A percentile compares a stretch with the other conserved stretches of the same genome.
Evolutionary conservation across 495 filamentous ascomycete species (phyloP).

Genomic region (Hypoxylon cercidicola): DNA sequence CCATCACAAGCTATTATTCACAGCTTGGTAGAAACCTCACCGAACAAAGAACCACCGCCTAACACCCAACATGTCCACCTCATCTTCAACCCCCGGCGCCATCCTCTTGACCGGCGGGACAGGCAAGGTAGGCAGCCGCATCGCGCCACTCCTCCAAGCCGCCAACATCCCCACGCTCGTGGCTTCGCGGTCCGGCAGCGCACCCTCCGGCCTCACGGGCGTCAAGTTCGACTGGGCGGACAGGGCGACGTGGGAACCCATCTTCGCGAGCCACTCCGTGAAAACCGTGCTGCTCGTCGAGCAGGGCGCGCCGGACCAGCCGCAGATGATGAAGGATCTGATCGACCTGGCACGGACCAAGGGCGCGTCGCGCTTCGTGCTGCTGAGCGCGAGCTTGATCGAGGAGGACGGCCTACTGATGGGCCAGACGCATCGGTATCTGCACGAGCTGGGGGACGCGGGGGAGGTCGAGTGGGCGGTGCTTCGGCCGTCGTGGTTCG

Average conservation of each 20-base stretch:
- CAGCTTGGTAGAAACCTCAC: background rate
- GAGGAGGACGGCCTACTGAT: conserved; percentile 50
- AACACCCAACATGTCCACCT: conserved; percentile 19
- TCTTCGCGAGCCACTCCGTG: conserved; percentile 45
- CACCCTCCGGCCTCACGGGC: conserved; percentile 31
- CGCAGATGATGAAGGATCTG: conserved; percentile 48
- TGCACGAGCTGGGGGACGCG: conserved; percentile 51
- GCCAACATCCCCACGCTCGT: conserved; percentile 46
- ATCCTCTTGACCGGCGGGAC: conserved; percentile 61
- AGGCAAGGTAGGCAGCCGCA: conserved; percentile 57
- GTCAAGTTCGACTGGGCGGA: conserved; percentile 62
- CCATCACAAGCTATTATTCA: background rate
- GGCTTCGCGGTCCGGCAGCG: conserved; percentile 51
- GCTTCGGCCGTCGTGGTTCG: conserved; percentile 58
- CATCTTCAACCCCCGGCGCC: conserved; percentile 28
- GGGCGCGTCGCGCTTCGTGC: conserved; percentile 55
- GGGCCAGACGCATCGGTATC: conserved; percentile 50
- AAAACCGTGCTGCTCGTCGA: conserved; percentile 54
- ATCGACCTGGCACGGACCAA: conserved; percentile 51
- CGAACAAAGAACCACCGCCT: background rate
- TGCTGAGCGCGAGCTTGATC: conserved; percentile 53
- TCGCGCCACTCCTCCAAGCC: conserved; percentile 51
- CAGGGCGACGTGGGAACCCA: conserved; percentile 48
- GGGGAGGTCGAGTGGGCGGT: conserved; percentile 56
- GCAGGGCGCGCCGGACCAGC: conserved; percentile 40